Conservation (phyloP, 352 stramenopile genomes). For the Phytophthora pluvialis region DNA sequence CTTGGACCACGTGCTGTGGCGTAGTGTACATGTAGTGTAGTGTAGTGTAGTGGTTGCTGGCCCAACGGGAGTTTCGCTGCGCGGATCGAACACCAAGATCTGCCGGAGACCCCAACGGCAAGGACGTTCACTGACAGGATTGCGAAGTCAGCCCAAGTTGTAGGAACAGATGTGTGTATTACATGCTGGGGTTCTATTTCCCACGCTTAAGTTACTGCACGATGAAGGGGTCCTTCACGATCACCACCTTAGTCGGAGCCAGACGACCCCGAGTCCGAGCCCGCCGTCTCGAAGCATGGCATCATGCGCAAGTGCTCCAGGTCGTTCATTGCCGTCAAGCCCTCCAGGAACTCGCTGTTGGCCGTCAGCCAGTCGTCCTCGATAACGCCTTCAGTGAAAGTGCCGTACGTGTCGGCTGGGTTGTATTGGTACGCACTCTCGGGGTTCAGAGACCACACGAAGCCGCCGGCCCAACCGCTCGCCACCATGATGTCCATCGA, state of each 20-base stretch:
- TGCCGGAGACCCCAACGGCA: too few species aligned
- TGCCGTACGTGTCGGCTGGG: conserved; percentile 42
- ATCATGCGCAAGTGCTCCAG: conserved; percentile 55
- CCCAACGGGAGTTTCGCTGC: background rate
- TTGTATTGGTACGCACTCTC: conserved; percentile 78
- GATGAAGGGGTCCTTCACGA: background rate
- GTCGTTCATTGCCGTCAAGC: conserved; percentile 54
- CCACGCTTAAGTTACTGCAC: conserved; percentile 7
- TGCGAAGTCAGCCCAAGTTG: background rate
- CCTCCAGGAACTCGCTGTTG: conserved; percentile 54
- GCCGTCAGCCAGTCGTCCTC: conserved; percentile 64
- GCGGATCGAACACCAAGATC: background rate
- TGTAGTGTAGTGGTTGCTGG: too few species aligned
- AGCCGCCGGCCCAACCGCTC: conserved; percentile 59
- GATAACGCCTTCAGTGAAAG: conserved; percentile 59
- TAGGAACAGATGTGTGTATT: conserved; percentile 4
- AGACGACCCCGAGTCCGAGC: conserved; percentile 27
- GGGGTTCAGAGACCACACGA: conserved; percentile 78
- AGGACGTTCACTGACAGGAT: too few species aligned
- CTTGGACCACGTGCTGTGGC: too few species aligned
- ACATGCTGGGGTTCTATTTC: background rate
- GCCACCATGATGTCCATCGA: conserved; percentile 66
- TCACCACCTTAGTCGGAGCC: conserved; percentile 17
- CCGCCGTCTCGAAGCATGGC: conserved; percentile 50
- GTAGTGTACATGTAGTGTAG: background rate